A percentile compares a stretch with the other conserved stretches of the same genome.
phyloP scores from a whole-genome alignment of 169 alveolate genomes.

The Plasmodium sp. region DNA sequence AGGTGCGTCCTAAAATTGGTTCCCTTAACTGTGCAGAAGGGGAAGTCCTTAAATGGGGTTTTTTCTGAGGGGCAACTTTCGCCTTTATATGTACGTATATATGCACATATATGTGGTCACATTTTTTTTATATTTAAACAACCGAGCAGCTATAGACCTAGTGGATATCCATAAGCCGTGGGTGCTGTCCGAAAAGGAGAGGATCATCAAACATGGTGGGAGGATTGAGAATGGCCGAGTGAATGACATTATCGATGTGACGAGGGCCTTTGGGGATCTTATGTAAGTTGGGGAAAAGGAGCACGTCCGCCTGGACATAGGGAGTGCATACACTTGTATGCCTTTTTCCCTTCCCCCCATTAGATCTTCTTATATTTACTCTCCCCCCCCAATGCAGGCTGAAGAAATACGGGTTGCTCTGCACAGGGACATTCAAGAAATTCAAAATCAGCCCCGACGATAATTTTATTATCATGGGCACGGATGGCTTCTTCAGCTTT shows the following conservation, averaged over 20 bases:
- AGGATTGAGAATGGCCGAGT: conserved; percentile 96
- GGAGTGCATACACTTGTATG: background rate
- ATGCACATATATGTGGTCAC: background rate
- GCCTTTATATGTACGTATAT: background rate
- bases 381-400: conserved; percentile 67
- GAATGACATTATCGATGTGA: conserved; percentile 95
- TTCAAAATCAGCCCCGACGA: conserved; percentile 82
- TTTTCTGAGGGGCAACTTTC: background rate
- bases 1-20: conserved; percentile 22
- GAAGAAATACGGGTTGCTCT: conserved; percentile 86
- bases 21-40: background rate
- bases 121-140: background rate
- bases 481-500: conserved; percentile 98
- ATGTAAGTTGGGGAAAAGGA: conserved; percentile 84
- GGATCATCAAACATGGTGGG: conserved; percentile 96
- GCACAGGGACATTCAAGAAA: conserved; percentile 84
- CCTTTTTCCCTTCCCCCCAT: background rate
- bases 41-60: background rate
- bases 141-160: conserved; percentile 88
- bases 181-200: conserved; percentile 92
- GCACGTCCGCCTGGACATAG: conserved; percentile 13
- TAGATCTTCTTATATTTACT: background rate
- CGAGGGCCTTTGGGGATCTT: conserved; percentile 97
- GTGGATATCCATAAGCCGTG: conserved; percentile 97
- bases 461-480: conserved; percentile 95